Evolutionary conservation across 192 early-diverging fungal species (phyloP).

Genomic region (Podila epigama): DNA sequence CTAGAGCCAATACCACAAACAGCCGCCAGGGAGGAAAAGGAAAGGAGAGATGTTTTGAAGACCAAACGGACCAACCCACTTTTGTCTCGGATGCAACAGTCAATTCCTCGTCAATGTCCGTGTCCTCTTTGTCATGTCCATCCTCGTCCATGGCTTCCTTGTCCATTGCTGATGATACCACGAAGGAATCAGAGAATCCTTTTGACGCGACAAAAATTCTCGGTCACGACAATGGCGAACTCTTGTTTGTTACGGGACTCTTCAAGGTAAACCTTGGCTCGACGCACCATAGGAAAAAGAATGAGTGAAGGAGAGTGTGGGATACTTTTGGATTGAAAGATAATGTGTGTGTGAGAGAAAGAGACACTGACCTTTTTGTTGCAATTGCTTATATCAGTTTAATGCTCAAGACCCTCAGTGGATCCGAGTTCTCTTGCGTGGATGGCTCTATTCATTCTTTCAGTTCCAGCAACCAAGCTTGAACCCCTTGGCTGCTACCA

Average conservation of each 20-base stretch:
- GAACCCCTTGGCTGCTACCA: not conserved
- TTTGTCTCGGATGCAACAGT: too few species aligned
- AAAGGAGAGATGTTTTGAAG: too few species aligned
- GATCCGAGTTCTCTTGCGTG: not conserved
- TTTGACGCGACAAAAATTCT: too few species aligned
- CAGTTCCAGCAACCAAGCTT: not conserved
- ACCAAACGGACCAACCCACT: too few species aligned
- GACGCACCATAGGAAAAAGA: too few species aligned
- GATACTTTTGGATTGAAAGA: not conserved
- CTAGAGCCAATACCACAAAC: not conserved
- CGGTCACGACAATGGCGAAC: not conserved
- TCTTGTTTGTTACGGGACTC: not conserved
- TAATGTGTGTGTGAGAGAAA: not conserved
- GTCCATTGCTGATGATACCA: too few species aligned
- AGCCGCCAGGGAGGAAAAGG: too few species aligned
- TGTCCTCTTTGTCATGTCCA: too few species aligned
- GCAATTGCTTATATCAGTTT: not conserved
- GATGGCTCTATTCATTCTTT: not conserved
- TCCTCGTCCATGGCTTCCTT: constrained; percentile 1
- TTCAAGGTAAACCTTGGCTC: not conserved
- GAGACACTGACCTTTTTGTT: not conserved
- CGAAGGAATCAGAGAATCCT: too few species aligned
- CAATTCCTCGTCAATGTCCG: too few species aligned
- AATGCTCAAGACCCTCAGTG: not conserved
- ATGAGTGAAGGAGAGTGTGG: too few species aligned